Percentiles rank a stretch among this genome's conserved stretches.
phyloP scores from a whole-genome alignment of 768 basidiomycete genomes.

The Hygrophorus russula region DNA sequence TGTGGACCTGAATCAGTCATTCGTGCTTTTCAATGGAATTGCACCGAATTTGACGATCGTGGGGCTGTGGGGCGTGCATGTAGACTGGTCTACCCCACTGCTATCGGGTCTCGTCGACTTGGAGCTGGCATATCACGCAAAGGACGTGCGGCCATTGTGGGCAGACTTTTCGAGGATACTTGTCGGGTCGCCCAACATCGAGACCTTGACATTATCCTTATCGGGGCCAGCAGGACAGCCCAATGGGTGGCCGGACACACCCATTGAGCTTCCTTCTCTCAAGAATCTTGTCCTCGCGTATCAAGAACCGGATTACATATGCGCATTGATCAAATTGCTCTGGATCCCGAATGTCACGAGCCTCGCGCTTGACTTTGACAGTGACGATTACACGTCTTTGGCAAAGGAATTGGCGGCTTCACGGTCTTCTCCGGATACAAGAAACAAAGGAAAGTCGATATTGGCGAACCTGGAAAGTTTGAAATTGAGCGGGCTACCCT shows the following conservation, averaged over 20 bases:
- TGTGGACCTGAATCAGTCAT: slow-evolving; percentile 25
- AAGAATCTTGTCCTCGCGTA: slow-evolving; percentile 26
- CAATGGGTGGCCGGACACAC: slow-evolving; percentile 22
- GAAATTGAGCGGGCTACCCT: slow-evolving; percentile 41
- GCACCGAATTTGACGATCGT: slow-evolving; percentile 39
- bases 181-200: slow-evolving; percentile 38
- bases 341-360: slow-evolving; percentile 26
- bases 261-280: slow-evolving; percentile 29
- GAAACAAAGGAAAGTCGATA: slow-evolving; percentile 22
- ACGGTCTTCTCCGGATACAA: slow-evolving; percentile 17
- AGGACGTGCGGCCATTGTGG: slow-evolving; percentile 54
- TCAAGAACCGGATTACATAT: slow-evolving; percentile 26
- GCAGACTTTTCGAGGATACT: slow-evolving; percentile 41
- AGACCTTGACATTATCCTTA: slow-evolving; percentile 36
- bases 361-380: slow-evolving; percentile 46
- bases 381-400: slow-evolving; percentile 42
- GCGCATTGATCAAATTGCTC: slow-evolving; percentile 26
- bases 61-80: slow-evolving; percentile 58
- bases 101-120: slow-evolving; percentile 37
- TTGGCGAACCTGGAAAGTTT: slow-evolving; percentile 39
- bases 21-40: slow-evolving; percentile 41
- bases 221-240: slow-evolving; percentile 45
- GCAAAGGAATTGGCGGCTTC: slow-evolving; percentile 27
- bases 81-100: slow-evolving; percentile 42
- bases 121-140: slow-evolving; percentile 50